Conservation (phyloP, 2,329 filamentous ascomycete species). For the Mycogone perniciosa region DNA sequence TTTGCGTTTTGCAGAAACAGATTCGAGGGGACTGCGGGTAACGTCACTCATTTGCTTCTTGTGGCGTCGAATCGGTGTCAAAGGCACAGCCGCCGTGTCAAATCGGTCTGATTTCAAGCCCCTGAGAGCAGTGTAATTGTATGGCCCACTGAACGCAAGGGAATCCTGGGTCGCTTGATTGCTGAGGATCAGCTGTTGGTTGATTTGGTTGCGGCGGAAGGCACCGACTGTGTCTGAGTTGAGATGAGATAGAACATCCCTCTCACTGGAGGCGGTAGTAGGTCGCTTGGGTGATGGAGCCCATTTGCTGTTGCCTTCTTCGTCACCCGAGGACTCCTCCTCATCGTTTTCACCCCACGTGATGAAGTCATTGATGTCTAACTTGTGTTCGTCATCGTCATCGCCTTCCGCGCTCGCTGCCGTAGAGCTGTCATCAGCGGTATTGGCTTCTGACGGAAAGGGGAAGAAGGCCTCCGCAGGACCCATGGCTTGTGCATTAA, state of each 20-base stretch:
- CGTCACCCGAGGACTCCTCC: slow-evolving; percentile 54
- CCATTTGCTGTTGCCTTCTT: slow-evolving; percentile 44
- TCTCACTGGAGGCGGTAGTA: slow-evolving; percentile 42
- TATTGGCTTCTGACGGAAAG: slow-evolving; percentile 54
- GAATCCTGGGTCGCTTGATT: slow-evolving; percentile 57
- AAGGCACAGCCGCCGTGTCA: slow-evolving; percentile 58
- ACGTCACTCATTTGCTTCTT: slow-evolving; percentile 42
- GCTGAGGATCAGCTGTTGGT: slow-evolving; percentile 54
- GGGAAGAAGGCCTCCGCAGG: slow-evolving; percentile 72
- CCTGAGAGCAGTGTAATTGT: slow-evolving; percentile 53
- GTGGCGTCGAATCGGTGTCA: slow-evolving; percentile 59
- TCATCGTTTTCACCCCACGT: slow-evolving; percentile 55
- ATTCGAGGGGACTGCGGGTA: slow-evolving; percentile 44
- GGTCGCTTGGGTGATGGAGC: slow-evolving; percentile 45
- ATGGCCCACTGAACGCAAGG: slow-evolving; percentile 54
- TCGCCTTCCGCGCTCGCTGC: slow-evolving; percentile 37
- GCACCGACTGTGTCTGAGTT: slow-evolving; percentile 65
- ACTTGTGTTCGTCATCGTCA: slow-evolving; percentile 56
- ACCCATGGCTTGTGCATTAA: slow-evolving; percentile 61
- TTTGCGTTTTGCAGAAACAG: slow-evolving; percentile 48
- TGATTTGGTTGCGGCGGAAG: slow-evolving; percentile 65
- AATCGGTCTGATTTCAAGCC: slow-evolving; percentile 62
- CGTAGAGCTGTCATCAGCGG: slow-evolving; percentile 42
- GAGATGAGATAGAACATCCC: slow-evolving; percentile 51
- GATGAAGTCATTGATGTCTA: slow-evolving; percentile 68